Percentiles rank a stretch among this genome's conserved stretches.
These are phyloP conservation scores for Aspergillus hancockii DNA, from an alignment of 495 filamentous ascomycete genomes.

Conservation along the genomic window DNA sequence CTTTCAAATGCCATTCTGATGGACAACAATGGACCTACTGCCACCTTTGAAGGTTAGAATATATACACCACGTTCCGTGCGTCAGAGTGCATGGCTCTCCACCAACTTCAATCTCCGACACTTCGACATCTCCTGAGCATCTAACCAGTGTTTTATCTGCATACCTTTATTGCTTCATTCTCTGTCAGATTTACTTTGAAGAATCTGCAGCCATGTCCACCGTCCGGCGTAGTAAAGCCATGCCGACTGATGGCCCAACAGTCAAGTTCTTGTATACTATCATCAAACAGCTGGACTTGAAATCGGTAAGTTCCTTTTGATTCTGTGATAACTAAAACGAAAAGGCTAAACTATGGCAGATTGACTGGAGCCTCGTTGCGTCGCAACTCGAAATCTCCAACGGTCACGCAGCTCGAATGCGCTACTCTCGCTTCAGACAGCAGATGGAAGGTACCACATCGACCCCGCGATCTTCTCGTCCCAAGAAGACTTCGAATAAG, in stretches of 20 bases:
- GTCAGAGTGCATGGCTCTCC: constrained; percentile 10
- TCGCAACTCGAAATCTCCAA: constrained; percentile 66
- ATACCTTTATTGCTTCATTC: neutral
- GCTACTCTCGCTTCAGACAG: constrained; percentile 68
- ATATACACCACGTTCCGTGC: constrained; percentile 12
- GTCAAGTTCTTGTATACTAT: constrained; percentile 72
- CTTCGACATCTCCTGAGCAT: neutral
- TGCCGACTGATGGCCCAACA: constrained; percentile 49
- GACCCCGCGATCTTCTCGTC: constrained; percentile 20
- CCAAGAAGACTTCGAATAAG: constrained; percentile 26
- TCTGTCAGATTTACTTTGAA: neutral
- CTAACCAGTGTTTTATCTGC: neutral
- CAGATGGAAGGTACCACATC: constrained; percentile 54
- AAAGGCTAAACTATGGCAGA: constrained; percentile 39
- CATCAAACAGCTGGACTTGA: constrained; percentile 72
- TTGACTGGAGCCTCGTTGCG: constrained; percentile 75
- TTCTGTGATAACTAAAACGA: neutral
- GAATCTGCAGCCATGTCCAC: constrained; percentile 20
- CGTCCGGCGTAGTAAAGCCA: constrained; percentile 41
- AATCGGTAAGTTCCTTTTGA: constrained; percentile 54
- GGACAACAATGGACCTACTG: neutral
- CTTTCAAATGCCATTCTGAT: neutral
- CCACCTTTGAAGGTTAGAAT: neutral
- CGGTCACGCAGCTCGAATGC: constrained; percentile 81
- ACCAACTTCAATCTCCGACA: neutral